These are phyloP conservation scores for Claviceps monticola DNA, from an alignment of 2,329 filamentous ascomycete species.

Conservation along the genomic window DNA sequence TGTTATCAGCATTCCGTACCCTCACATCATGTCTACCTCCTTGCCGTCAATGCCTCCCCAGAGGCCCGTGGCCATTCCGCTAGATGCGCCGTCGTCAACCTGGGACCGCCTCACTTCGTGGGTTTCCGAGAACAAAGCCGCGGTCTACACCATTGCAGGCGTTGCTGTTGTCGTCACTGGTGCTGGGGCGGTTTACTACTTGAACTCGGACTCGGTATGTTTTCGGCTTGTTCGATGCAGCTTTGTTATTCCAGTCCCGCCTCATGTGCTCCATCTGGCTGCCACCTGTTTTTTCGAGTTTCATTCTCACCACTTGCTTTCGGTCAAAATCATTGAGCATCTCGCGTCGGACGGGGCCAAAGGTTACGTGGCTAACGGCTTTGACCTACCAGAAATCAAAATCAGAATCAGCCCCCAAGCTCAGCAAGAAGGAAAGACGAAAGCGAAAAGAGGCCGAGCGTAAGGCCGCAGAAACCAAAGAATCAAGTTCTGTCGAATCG, in stretches of 20 bases:
- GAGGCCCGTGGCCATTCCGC: constrained; percentile 30
- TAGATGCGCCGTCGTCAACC: constrained; percentile 50
- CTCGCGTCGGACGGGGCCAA: background rate
- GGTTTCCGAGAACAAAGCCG: constrained; percentile 89
- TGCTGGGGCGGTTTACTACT: constrained; percentile 86
- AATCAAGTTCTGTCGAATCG: constrained; percentile 20
- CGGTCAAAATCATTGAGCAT: background rate
- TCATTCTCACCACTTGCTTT: background rate
- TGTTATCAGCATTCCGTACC: constrained; percentile 9
- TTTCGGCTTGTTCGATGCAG: background rate
- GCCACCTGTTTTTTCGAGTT: background rate
- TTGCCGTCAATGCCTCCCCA: constrained; percentile 34
- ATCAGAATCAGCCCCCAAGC: constrained; percentile 45
- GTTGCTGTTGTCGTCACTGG: constrained; percentile 84
- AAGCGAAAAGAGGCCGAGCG: constrained; percentile 70
- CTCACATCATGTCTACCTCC: constrained; percentile 28
- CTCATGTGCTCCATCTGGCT: background rate
- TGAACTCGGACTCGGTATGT: constrained; percentile 46
- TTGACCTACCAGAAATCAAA: constrained; percentile 26
- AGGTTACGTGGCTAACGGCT: background rate
- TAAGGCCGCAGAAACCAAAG: constrained; percentile 35
- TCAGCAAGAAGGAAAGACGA: constrained; percentile 79
- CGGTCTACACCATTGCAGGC: constrained; percentile 92
- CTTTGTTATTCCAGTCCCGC: background rate
- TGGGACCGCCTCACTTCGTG: constrained; percentile 87